Evolutionary conservation across 1,284 basidiomycete genomes (phyloP).

Genomic region (Sutorius eximius): DNA sequence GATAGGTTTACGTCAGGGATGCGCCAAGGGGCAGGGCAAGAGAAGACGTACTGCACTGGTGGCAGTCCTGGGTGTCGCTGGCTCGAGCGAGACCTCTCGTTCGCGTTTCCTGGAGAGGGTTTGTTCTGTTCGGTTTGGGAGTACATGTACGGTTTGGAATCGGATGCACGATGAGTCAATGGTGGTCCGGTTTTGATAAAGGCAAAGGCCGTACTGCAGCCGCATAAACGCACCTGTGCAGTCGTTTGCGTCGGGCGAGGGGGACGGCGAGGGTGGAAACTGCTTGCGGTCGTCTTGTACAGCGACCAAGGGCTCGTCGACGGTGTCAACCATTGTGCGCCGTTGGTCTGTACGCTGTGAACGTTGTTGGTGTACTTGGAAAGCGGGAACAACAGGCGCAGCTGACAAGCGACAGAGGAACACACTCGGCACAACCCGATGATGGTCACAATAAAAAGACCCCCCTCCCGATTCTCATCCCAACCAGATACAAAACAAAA

Average conservation of each 20-base stretch:
- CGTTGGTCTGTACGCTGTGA: slow-evolving; percentile 36
- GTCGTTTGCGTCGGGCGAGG: slow-evolving; percentile 34
- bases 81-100: slow-evolving; percentile 72
- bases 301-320: slow-evolving; percentile 15
- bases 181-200: slow-evolving; percentile 29
- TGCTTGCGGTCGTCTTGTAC: slow-evolving; percentile 21
- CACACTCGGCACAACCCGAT: slow-evolving; percentile 36
- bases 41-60: slow-evolving; percentile 33
- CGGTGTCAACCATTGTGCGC: slow-evolving; percentile 31
- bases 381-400: slow-evolving; percentile 36
- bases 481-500: slow-evolving; percentile 1
- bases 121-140: slow-evolving; percentile 32
- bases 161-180: slow-evolving; percentile 27
- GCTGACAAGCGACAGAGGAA: slow-evolving; percentile 34
- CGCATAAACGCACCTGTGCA: slow-evolving; percentile 32
- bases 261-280: slow-evolving; percentile 31
- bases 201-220: slow-evolving; percentile 24
- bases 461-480: slow-evolving; percentile 8
- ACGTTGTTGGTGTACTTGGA: slow-evolving; percentile 21
- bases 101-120: slow-evolving; percentile 58
- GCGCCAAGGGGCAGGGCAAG: slow-evolving; percentile 7
- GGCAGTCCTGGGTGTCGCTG: slow-evolving; percentile 51
- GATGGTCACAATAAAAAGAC: slow-evolving; percentile 24
- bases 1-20: slow-evolving; percentile 31
- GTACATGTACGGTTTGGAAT: slow-evolving; percentile 13